Conservation (phyloP, 352 stramenopile species). For the Globisporangium echinulatum region DNA sequence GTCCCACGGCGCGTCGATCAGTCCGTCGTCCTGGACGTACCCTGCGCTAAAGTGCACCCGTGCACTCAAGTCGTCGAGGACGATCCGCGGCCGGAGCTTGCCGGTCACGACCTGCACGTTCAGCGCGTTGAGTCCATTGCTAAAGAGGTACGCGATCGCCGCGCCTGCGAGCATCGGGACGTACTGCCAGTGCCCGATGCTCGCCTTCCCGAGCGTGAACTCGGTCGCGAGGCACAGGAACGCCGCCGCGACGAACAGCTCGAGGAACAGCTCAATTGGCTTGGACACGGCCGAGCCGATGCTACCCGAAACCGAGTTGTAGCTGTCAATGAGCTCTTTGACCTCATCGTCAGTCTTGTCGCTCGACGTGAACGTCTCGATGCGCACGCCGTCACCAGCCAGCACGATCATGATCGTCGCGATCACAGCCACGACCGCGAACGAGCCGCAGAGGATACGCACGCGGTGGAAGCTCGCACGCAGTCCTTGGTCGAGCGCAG, state of each 20-base stretch:
- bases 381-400: background rate
- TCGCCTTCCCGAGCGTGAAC: background rate
- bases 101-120: slow-evolving; percentile 5
- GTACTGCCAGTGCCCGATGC: slow-evolving; percentile 5
- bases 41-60: background rate
- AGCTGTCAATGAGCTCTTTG: slow-evolving; percentile 5
- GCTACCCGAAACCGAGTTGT: slow-evolving; percentile 7
- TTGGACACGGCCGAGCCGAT: slow-evolving; percentile 4
- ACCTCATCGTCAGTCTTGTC: background rate
- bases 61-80: background rate
- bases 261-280: slow-evolving; percentile 7
- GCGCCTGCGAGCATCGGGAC: background rate
- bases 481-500: background rate
- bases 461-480: background rate
- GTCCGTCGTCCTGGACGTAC: background rate
- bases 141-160: slow-evolving; percentile 4
- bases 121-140: slow-evolving; percentile 10
- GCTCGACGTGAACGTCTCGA: background rate
- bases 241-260: background rate
- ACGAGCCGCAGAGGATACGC: background rate
- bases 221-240: slow-evolving; percentile 7
- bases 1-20: background rate
- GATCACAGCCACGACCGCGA: background rate
- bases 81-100: background rate
- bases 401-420: background rate